Percentiles rank a stretch among this genome's conserved stretches.
Evolutionary conservation across 1,284 basidiomycete species (phyloP).

Genomic region (Cryptococcus sp.): DNA sequence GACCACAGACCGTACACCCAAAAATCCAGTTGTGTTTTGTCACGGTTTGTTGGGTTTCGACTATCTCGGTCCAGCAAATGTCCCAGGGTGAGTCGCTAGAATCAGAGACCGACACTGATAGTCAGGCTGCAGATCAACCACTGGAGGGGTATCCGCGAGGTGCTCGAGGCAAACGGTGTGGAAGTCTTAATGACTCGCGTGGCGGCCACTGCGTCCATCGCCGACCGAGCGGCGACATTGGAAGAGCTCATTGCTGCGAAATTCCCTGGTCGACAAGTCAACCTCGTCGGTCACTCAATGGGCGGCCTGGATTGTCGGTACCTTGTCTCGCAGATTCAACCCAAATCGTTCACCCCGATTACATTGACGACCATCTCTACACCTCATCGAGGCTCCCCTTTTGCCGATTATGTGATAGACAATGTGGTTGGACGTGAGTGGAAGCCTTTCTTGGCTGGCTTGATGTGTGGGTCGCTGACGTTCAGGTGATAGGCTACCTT

Average conservation of each 20-base stretch:
- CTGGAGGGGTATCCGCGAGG: conserved; percentile 91
- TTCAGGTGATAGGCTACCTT: conserved; percentile 40
- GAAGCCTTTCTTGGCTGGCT: conserved; percentile 47
- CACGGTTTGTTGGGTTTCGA: conserved; percentile 88
- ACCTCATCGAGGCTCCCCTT: conserved; percentile 86
- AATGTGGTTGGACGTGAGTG: conserved; percentile 59
- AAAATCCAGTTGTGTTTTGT: conserved; percentile 83
- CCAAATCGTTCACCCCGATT: conserved; percentile 55
- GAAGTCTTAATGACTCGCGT: conserved; percentile 88
- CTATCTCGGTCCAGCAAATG: conserved; percentile 32
- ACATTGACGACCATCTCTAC: conserved; percentile 87
- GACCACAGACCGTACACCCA: conserved; percentile 57
- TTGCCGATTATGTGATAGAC: conserved; percentile 84
- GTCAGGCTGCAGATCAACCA: conserved; percentile 78
- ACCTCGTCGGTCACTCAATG: conserved; percentile 93
- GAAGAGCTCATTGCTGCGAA: conserved; percentile 68
- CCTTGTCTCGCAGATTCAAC: conserved; percentile 53
- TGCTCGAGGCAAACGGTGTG: conserved; percentile 76
- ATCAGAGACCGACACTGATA: conserved; percentile 47
- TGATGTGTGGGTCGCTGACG: conserved; percentile 27
- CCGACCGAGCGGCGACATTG: conserved; percentile 82
- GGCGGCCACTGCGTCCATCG: conserved; percentile 78
- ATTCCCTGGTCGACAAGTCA: conserved; percentile 74
- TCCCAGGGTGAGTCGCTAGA: conserved; percentile 21
- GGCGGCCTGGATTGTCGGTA: conserved; percentile 91